Percentiles rank a stretch among this genome's conserved stretches.
Conservation (phyloP, 805 yeast genomes). For the Pichia nakasei region DNA sequence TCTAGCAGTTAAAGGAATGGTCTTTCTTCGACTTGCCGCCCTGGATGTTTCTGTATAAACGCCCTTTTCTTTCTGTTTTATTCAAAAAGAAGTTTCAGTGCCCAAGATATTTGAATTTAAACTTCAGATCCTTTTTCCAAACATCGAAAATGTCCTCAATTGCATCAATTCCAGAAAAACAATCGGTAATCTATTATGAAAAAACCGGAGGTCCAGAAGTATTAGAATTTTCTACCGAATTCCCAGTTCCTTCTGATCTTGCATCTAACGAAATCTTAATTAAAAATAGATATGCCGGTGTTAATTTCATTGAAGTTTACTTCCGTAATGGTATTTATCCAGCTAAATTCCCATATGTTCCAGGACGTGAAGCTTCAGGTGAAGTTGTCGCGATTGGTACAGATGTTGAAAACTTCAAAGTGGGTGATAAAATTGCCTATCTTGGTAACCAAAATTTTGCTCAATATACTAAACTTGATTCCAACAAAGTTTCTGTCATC, state of each 20-base stretch:
- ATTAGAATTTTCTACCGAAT: slow-evolving; percentile 42
- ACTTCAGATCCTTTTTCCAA: slow-evolving; percentile 3
- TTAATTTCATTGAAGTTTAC: slow-evolving; percentile 77
- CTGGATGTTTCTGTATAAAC: no score
- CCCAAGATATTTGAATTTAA: no score
- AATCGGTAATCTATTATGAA: slow-evolving; percentile 45
- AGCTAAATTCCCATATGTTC: slow-evolving; percentile 44
- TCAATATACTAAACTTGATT: slow-evolving; percentile 52
- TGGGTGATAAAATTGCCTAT: slow-evolving; percentile 69
- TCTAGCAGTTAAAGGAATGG: no score
- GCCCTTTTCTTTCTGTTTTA: no score
- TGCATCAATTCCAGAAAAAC: slow-evolving; percentile 39
- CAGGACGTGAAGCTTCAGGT: slow-evolving; percentile 72
- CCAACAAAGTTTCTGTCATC: slow-evolving; percentile 25
- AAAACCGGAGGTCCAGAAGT: slow-evolving; percentile 54
- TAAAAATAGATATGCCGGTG: slow-evolving; percentile 69
- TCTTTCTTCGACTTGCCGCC: no score
- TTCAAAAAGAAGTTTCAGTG: background rate
- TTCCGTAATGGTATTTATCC: slow-evolving; percentile 77
- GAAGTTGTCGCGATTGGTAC: slow-evolving; percentile 56
- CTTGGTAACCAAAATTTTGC: slow-evolving; percentile 51
- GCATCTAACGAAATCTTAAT: slow-evolving; percentile 52
- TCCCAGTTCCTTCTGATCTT: slow-evolving; percentile 47
- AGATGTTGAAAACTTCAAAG: slow-evolving; percentile 41
- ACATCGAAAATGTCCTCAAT: slow-evolving; percentile 1